Conservation (phyloP, 495 filamentous ascomycete species). For the Tuber indicum region DNA sequence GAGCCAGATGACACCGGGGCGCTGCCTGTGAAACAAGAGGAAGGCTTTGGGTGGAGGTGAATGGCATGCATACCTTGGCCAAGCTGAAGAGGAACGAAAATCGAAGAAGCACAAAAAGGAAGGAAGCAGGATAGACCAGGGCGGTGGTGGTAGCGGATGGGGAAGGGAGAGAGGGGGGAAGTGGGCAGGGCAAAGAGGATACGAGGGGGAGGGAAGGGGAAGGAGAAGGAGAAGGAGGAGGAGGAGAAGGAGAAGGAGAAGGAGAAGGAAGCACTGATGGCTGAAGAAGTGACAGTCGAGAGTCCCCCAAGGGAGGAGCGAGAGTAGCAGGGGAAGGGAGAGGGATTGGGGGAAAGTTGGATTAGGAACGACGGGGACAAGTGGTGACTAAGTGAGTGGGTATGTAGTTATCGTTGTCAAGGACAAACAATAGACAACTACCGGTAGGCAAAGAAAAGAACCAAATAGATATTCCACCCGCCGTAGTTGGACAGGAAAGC, state of each 20-base stretch:
- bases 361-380: background rate
- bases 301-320: background rate
- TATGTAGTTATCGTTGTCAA: background rate
- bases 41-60: background rate
- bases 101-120: background rate
- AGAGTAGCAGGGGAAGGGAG: background rate
- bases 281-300: background rate
- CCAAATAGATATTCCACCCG: no score
- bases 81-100: slow-evolving; percentile 2
- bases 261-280: background rate
- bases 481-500: background rate
- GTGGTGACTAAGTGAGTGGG: background rate
- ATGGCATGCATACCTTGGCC: background rate
- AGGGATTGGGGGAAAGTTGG: background rate
- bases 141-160: background rate
- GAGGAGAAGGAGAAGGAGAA: background rate
- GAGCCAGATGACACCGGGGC: background rate
- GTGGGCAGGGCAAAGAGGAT: slow-evolving; percentile 18
- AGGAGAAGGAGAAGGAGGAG: slow-evolving; percentile 12
- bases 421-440: background rate
- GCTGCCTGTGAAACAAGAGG: background rate
- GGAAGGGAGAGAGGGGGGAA: slow-evolving; percentile 3
- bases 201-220: background rate
- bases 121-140: background rate
- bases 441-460: background rate